Conservation (phyloP, 345 rosid genomes). For the Citrus inodora region DNA sequence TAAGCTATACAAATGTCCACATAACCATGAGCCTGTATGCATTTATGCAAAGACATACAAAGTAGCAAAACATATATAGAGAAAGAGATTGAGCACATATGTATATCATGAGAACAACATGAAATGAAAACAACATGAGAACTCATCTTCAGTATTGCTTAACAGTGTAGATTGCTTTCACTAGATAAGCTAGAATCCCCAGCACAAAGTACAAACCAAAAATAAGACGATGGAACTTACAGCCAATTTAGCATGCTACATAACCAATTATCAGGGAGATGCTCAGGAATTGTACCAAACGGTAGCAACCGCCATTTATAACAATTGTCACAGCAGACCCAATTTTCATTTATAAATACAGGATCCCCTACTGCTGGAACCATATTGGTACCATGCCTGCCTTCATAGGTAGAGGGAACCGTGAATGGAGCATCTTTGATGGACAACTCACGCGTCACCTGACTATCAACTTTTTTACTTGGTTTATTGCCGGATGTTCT, state of each 20-base stretch:
- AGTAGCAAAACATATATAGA: neutral
- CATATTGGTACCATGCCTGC: slow-evolving; percentile 28
- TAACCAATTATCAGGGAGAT: slow-evolving; percentile 68
- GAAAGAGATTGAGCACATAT: neutral
- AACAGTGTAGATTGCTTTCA: neutral
- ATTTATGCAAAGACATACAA: neutral
- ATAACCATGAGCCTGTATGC: neutral
- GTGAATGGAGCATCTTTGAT: slow-evolving; percentile 24
- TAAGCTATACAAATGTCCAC: slow-evolving; percentile 5
- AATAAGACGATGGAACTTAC: slow-evolving; percentile 44
- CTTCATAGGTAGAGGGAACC: slow-evolving; percentile 19
- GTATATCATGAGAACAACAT: neutral
- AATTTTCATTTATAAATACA: slow-evolving; percentile 33
- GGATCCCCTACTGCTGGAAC: slow-evolving; percentile 29
- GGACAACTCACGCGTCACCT: slow-evolving; percentile 17
- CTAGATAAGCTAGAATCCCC: neutral
- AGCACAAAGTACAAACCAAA: neutral
- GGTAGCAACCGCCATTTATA: slow-evolving; percentile 74
- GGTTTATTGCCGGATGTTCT: slow-evolving; percentile 23
- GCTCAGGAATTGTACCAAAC: slow-evolving; percentile 35
- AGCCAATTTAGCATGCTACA: slow-evolving; percentile 82
- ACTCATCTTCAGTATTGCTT: neutral
- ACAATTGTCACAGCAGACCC: slow-evolving; percentile 70
- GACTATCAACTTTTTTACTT: slow-evolving; percentile 29
- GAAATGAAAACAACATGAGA: neutral